Conservation (phyloP, 331 rosid genomes). For the Dryas integrifolia region DNA sequence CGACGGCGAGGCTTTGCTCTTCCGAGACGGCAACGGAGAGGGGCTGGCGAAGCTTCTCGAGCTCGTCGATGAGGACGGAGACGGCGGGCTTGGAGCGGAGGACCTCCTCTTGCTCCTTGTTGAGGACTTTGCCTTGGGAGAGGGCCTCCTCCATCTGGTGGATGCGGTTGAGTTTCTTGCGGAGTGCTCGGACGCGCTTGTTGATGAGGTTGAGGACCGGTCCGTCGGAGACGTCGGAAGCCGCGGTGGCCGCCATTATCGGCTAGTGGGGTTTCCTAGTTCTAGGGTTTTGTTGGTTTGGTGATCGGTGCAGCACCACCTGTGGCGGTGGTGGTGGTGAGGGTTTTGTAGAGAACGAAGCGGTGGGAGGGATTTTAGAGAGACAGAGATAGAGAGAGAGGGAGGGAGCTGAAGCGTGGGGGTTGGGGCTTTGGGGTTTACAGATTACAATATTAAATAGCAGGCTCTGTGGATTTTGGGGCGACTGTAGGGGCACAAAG, state of each 20-base stretch:
- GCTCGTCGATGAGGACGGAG: slow-evolving; percentile 60
- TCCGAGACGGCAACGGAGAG: slow-evolving; percentile 64
- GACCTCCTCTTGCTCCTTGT: slow-evolving; percentile 78
- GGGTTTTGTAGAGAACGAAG: not conserved
- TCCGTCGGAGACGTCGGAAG: slow-evolving; percentile 65
- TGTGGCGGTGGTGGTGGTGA: slow-evolving; percentile 9
- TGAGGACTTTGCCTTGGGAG: slow-evolving; percentile 69
- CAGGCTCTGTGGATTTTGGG: not conserved
- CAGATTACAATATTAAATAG: not conserved
- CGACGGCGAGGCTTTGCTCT: slow-evolving; percentile 49
- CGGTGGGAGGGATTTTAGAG: slow-evolving; percentile 2
- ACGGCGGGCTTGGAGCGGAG: slow-evolving; percentile 75
- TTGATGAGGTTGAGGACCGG: slow-evolving; percentile 81
- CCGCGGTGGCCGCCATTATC: slow-evolving; percentile 51
- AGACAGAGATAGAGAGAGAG: not conserved
- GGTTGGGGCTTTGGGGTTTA: not conserved
- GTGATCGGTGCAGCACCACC: slow-evolving; percentile 7
- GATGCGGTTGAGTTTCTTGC: slow-evolving; percentile 78
- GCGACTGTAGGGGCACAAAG: not conserved
- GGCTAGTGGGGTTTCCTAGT: not conserved
- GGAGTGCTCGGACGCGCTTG: slow-evolving; percentile 86
- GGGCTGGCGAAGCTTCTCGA: slow-evolving; percentile 90
- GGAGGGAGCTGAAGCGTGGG: not conserved
- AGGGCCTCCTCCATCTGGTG: slow-evolving; percentile 63
- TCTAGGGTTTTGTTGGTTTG: not conserved